Evolutionary conservation across 1,284 basidiomycete genomes (phyloP).

Genomic region (Cronartium ribicola): DNA sequence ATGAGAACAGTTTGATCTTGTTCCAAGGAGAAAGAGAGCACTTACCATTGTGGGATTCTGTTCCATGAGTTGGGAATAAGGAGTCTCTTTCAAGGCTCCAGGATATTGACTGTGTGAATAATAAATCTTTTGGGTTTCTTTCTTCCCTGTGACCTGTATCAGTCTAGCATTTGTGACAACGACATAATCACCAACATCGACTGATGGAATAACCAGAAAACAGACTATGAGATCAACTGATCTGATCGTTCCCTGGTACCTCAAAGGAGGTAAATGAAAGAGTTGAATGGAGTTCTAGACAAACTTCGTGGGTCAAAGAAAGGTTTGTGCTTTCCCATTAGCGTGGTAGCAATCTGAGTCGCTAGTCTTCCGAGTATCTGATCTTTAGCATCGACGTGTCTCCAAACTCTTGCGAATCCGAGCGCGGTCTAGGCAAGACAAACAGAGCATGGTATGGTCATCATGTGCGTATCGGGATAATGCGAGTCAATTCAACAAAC

Average conservation of each 20-base stretch:
- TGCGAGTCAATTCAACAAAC: not conserved
- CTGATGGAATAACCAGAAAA: not conserved
- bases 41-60: slow-evolving; percentile 86
- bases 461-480: not conserved
- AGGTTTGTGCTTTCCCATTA: slow-evolving; percentile 99
- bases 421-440: slow-evolving; percentile 68
- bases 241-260: not conserved
- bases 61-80: slow-evolving; percentile 73
- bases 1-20: not conserved
- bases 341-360: slow-evolving; percentile 82
- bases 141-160: slow-evolving; percentile 83
- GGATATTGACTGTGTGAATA: slow-evolving; percentile 87
- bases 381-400: slow-evolving; percentile 85
- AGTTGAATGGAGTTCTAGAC: not conserved
- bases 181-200: slow-evolving; percentile 93
- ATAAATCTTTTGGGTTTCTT: slow-evolving; percentile 81
- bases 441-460: not conserved
- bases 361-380: slow-evolving; percentile 88
- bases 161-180: slow-evolving; percentile 85
- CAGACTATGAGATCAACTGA: not conserved
- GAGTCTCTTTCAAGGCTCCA: slow-evolving; percentile 85
- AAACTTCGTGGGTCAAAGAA: slow-evolving; percentile 83
- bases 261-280: not conserved
- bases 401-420: slow-evolving; percentile 90
- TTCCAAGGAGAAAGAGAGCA: slow-evolving; percentile 42